Evolutionary conservation across 1,284 basidiomycete genomes (phyloP).

Genomic region (Nidula niveotomentosa): DNA sequence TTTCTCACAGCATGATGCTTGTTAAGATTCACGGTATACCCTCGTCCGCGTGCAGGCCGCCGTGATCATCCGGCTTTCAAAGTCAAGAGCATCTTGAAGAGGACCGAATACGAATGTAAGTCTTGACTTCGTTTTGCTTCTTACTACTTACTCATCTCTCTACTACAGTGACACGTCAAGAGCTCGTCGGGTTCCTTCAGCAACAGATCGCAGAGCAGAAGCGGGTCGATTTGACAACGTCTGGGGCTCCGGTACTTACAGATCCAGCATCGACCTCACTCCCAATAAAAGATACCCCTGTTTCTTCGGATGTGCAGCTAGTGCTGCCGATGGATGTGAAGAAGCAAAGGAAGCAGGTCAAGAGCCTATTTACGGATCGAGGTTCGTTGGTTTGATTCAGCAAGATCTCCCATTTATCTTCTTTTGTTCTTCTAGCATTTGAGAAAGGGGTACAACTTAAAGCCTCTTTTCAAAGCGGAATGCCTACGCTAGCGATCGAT

Average conservation of each 20-base stretch:
- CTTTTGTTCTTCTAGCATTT: constrained; percentile 44
- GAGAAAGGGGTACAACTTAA: constrained; percentile 58
- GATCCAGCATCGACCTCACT: constrained; percentile 29
- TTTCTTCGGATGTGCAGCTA: constrained; percentile 52
- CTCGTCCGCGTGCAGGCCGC: constrained; percentile 54
- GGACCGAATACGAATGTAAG: constrained; percentile 72
- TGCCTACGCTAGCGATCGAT: constrained; percentile 74
- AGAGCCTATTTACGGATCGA: constrained; percentile 67
- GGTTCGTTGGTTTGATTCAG: constrained; percentile 34
- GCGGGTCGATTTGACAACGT: constrained; percentile 63
- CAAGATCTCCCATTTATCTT: not conserved
- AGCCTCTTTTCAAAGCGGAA: constrained; percentile 51
- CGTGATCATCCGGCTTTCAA: constrained; percentile 72
- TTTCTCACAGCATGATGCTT: too few species aligned
- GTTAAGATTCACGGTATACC: constrained; percentile 69
- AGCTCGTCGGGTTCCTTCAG: constrained; percentile 72
- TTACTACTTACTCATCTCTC: constrained; percentile 3
- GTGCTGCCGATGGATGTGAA: constrained; percentile 68
- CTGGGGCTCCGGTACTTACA: constrained; percentile 46
- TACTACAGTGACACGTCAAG: constrained; percentile 59
- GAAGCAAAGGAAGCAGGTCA: constrained; percentile 72
- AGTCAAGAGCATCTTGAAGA: constrained; percentile 76
- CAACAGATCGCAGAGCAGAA: constrained; percentile 78
- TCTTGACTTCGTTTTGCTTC: constrained; percentile 1
- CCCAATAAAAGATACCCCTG: constrained; percentile 42